These are phyloP conservation scores for Ogataea corticis DNA, from an alignment of 805 yeast genomes.

Conservation along the genomic window DNA sequence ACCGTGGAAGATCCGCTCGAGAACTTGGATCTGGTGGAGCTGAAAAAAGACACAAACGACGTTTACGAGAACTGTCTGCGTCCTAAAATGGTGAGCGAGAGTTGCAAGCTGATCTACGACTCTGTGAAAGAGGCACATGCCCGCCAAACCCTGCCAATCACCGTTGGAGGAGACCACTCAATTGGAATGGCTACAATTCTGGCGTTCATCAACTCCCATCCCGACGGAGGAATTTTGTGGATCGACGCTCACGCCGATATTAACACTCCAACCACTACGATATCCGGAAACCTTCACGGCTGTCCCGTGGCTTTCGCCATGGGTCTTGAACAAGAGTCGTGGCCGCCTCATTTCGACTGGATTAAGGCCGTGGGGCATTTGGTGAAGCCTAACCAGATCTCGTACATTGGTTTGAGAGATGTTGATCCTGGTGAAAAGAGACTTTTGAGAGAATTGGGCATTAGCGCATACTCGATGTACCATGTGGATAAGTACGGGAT, in stretches of 20 bases:
- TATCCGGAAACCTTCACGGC: constrained; percentile 91
- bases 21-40: constrained; percentile 43
- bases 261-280: constrained; percentile 82
- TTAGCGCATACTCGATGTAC: constrained; percentile 91
- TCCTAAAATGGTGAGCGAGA: constrained; percentile 73
- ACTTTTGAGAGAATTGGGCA: constrained; percentile 67
- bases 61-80: constrained; percentile 62
- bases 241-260: constrained; percentile 98
- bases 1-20: constrained; percentile 54
- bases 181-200: constrained; percentile 91
- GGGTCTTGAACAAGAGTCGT: constrained; percentile 69
- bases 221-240: constrained; percentile 92
- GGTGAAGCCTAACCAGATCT: constrained; percentile 69
- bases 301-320: constrained; percentile 91
- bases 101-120: constrained; percentile 63
- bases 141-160: constrained; percentile 63
- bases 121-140: constrained; percentile 54
- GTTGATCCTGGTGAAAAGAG: constrained; percentile 84
- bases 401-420: constrained; percentile 93
- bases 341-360: constrained; percentile 82
- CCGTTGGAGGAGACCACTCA: constrained; percentile 96
- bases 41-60: constrained; percentile 47
- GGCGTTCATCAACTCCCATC: constrained; percentile 75
- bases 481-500: constrained; percentile 95
- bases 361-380: constrained; percentile 49